Base-by-base conservation (phyloP, 257 asterid species). In the Vinca minor region DNA sequence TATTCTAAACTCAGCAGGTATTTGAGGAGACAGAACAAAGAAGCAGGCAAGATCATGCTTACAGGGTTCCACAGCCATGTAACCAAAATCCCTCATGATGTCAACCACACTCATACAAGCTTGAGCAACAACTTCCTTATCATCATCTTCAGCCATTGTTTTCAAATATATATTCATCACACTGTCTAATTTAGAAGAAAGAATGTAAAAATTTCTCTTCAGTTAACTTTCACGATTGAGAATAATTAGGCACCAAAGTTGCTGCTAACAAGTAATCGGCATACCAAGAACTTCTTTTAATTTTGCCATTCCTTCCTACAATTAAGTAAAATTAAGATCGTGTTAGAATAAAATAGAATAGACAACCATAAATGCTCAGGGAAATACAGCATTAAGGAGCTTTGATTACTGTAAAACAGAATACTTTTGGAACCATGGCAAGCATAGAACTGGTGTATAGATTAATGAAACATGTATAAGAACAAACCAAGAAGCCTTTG, bases 101-200 rank as follows among this genome's bases (percentile, higher is more conserved):
- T 93, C 99, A 73, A 87, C 95, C 48, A 85, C 69, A 71, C 95
- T 79, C 74, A 74, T 79, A 80, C 99, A 93, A 71, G 97, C 95
- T 78, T 89, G 96, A 71, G 99, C 96, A 76, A 89, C 99, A 67
- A 89, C 97, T 82, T 89, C 99, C 82, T 87, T 87, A 79, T 89
- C 99, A 63, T 89, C 99, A 71, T 93, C 96, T 62, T 89, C 95
- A 35, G 81, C 74, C 95, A 89, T 89, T 76, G 96, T 79, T 76
- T 84, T 87, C 65, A 85, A 69, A 77, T 87, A 93, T 63, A 89
- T 89, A 44, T 87, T 83, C 94, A 89, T 79, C 78, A 87, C 83
- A 65, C 80, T 80, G 67, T 87, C 97, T 92, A 82, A 72, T 63
- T 38, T 68, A 21, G 62, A 56, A 61, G 53, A 63, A 42, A 64